Percentiles rank a stretch among this genome's conserved stretches.
Evolutionary conservation across 1,284 basidiomycete species (phyloP).

Genomic region (Naganishia cerealis): DNA sequence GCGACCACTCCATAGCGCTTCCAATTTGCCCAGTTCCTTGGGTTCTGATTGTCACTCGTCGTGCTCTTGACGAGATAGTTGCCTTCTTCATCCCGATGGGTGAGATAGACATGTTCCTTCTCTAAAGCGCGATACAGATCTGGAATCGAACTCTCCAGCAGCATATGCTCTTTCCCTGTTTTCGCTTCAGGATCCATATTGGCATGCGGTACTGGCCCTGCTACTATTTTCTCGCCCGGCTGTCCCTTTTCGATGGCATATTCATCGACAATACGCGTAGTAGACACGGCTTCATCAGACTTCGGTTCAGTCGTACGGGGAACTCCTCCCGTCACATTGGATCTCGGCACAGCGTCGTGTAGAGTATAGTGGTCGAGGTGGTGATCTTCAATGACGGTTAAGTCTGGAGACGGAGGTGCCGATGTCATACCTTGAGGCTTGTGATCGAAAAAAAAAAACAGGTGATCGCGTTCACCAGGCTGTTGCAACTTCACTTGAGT

Average conservation of each 20-base stretch:
- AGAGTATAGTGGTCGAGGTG: neutral
- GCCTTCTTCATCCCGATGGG: conserved; percentile 35
- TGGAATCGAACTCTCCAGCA: conserved; percentile 8
- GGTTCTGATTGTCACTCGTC: conserved; percentile 35
- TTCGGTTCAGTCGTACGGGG: neutral
- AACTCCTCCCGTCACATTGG: neutral
- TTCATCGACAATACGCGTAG: neutral
- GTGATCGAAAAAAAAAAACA: neutral
- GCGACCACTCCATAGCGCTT: conserved; percentile 40
- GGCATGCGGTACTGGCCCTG: neutral
- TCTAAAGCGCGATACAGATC: conserved; percentile 17
- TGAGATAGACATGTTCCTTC: conserved; percentile 11
- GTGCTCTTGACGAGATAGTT: conserved; percentile 37
- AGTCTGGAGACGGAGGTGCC: conserved; percentile 6
- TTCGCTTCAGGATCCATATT: conserved; percentile 13
- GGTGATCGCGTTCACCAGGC: neutral
- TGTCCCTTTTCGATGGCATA: conserved; percentile 2
- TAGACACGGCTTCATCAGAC: neutral
- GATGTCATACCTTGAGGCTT: neutral
- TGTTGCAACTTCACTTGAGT: neutral
- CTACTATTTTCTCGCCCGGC: neutral
- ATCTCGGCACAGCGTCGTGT: conserved; percentile 1
- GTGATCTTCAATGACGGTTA: conserved; percentile 9
- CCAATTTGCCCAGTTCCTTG: conserved; percentile 42
- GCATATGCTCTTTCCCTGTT: conserved; percentile 9